These are phyloP conservation scores for Aspergillus ochraceus DNA, from an alignment of 2,329 filamentous ascomycete genomes.

Conservation along the genomic window DNA sequence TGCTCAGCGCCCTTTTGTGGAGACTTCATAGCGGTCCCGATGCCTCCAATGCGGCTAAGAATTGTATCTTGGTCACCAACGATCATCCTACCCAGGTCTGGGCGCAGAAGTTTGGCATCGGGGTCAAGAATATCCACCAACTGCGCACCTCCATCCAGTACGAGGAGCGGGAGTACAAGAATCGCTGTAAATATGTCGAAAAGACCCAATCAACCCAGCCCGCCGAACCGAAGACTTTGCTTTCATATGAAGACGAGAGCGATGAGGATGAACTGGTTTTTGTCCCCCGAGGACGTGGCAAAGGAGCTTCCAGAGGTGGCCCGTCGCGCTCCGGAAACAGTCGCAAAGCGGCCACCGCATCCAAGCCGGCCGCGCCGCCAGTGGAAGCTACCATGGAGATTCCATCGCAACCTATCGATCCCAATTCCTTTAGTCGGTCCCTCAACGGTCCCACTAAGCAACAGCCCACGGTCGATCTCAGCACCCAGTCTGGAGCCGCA, in stretches of 20 bases:
- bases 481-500: conserved; percentile 32
- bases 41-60: conserved; percentile 34
- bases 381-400: conserved; percentile 41
- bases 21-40: conserved; percentile 40
- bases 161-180: conserved; percentile 47
- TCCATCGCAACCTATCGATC: conserved; percentile 49
- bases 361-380: conserved; percentile 24
- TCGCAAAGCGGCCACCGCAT: conserved; percentile 29
- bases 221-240: conserved; percentile 43
- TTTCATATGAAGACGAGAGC: conserved; percentile 50
- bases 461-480: conserved; percentile 29
- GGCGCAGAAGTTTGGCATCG: conserved; percentile 50
- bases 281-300: conserved; percentile 43
- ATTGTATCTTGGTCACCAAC: conserved; percentile 46
- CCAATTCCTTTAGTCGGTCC: conserved; percentile 49
- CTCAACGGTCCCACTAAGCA: conserved; percentile 32
- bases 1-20: conserved; percentile 49
- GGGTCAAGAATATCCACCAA: conserved; percentile 50
- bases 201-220: conserved; percentile 39
- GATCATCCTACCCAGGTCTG: conserved; percentile 44
- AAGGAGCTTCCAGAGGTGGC: conserved; percentile 29
- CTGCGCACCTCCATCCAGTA: conserved; percentile 49
- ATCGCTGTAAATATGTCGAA: conserved; percentile 46
- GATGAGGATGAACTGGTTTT: conserved; percentile 52
- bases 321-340: conserved; percentile 26